phyloP scores from a whole-genome alignment of 495 filamentous ascomycete species.

The Neurospora sp. region DNA sequence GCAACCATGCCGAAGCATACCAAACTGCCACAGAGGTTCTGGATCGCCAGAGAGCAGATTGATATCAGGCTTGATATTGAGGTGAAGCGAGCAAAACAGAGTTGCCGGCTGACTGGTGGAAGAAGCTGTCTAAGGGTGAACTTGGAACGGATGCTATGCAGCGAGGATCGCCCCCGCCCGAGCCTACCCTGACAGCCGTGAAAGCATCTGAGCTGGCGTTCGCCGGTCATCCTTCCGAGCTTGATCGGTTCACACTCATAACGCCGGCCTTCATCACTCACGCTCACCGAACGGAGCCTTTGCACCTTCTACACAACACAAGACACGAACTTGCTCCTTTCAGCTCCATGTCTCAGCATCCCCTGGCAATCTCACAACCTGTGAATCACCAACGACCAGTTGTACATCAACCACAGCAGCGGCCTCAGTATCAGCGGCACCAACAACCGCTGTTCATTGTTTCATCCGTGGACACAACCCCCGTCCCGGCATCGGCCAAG shows the following conservation, averaged over 20 bases:
- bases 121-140: too few species aligned
- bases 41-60: slow-evolving; percentile 12
- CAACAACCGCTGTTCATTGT: neutral
- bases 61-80: neutral
- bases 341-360: neutral
- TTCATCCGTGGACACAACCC: neutral
- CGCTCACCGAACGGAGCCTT: neutral
- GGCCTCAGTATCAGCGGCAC: neutral
- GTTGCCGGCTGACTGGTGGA: too few species aligned
- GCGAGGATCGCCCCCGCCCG: slow-evolving; percentile 4
- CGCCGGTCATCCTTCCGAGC: neutral
- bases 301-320: neutral
- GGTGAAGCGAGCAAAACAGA: too few species aligned
- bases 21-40: slow-evolving; percentile 8
- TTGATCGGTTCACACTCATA: neutral
- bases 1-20: slow-evolving; percentile 17
- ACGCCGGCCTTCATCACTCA: neutral
- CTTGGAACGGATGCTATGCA: too few species aligned
- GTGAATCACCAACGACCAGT: neutral
- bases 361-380: neutral
- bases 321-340: neutral
- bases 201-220: slow-evolving; percentile 5
- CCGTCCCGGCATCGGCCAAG: neutral
- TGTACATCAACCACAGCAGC: neutral
- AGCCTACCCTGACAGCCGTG: slow-evolving; percentile 10